A percentile compares a stretch with the other conserved stretches of the same genome.
Conservation (phyloP, 2,329 filamentous ascomycete species). For the Alternaria longipes region DNA sequence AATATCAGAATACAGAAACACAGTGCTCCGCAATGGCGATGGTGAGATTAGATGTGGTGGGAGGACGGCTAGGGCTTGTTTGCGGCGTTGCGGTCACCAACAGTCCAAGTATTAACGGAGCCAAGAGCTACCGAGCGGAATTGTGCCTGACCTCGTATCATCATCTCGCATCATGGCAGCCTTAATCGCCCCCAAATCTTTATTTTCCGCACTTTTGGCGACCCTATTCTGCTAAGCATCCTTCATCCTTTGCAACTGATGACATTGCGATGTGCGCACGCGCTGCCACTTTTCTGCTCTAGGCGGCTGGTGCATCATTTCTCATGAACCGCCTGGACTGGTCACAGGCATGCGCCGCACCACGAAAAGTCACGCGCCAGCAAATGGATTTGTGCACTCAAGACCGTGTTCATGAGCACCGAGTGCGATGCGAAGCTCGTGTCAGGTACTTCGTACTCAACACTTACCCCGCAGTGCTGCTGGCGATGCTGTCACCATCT, state of each 20-base stretch:
- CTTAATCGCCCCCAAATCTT: background rate
- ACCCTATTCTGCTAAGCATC: background rate
- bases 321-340: background rate
- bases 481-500: slow-evolving; percentile 15
- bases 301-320: background rate
- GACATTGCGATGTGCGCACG: background rate
- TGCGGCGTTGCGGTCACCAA: slow-evolving; percentile 4
- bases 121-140: slow-evolving; percentile 7
- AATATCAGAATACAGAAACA: background rate
- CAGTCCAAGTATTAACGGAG: slow-evolving; percentile 4
- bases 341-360: background rate
- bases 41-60: slow-evolving; percentile 1
- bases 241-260: background rate
- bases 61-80: slow-evolving; percentile 6
- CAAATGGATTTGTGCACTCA: background rate
- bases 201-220: background rate
- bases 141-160: slow-evolving; percentile 7
- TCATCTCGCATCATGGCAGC: slow-evolving; percentile 2
- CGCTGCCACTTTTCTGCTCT: background rate
- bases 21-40: slow-evolving; percentile 3
- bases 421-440: slow-evolving; percentile 4
- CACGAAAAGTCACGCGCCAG: background rate
- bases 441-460: background rate
- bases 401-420: background rate
- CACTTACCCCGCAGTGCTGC: slow-evolving; percentile 24